Conservation (phyloP, 192 early-diverging fungal species). For the Funneliformis mosseae region DNA sequence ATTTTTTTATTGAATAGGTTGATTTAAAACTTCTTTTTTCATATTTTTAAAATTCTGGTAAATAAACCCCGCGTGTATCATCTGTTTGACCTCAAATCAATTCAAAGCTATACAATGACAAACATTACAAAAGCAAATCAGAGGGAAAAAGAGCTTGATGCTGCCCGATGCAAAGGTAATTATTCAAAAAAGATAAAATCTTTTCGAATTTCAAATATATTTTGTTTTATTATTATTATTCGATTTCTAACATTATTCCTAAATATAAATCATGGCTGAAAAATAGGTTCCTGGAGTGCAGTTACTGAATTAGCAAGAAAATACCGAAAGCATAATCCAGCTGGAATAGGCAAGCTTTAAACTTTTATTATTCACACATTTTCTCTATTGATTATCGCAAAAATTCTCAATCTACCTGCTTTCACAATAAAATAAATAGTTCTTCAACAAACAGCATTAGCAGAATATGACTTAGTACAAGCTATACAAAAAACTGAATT, state of each 20-base stretch:
- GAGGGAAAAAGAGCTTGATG: slow-evolving; percentile 32
- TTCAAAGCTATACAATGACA: neutral
- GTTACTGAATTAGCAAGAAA: slow-evolving; percentile 57
- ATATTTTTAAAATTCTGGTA: too few species aligned
- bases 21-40: too few species aligned
- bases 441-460: slow-evolving; percentile 44
- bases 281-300: slow-evolving; percentile 48
- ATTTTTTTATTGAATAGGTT: too few species aligned
- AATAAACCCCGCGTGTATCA: too few species aligned
- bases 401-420: neutral
- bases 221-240: neutral
- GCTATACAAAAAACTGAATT: slow-evolving; percentile 10
- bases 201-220: too few species aligned
- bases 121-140: slow-evolving; percentile 23
- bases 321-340: slow-evolving; percentile 58
- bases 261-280: slow-evolving; percentile 47
- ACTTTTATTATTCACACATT: neutral
- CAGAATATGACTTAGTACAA: slow-evolving; percentile 40
- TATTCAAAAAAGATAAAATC: neutral
- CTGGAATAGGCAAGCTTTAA: slow-evolving; percentile 47
- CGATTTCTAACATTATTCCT: neutral
- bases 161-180: slow-evolving; percentile 30
- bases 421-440: slow-evolving; percentile 31
- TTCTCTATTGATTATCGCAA: neutral
- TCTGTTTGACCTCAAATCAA: too few species aligned